Evolutionary conservation across 192 early-diverging fungal genomes (phyloP).

Genomic region (Backusella macrospora): DNA sequence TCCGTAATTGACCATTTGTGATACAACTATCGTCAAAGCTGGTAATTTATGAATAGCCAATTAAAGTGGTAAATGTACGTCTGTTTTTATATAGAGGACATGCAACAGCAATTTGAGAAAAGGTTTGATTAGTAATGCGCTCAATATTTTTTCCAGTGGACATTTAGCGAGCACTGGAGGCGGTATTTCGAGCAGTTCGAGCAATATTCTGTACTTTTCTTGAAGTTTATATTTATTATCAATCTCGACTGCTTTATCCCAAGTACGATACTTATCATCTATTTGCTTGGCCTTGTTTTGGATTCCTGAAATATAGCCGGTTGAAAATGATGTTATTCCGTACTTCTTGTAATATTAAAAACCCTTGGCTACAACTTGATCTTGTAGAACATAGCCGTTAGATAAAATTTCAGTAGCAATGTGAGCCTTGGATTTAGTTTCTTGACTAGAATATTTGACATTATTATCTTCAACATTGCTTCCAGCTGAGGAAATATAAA

Average conservation of each 20-base stretch:
- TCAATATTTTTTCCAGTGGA: slow-evolving; percentile 54
- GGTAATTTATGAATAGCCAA: background rate
- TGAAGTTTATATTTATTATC: slow-evolving; percentile 59
- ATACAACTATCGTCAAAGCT: background rate
- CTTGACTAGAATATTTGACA: slow-evolving; percentile 17
- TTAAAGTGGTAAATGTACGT: background rate
- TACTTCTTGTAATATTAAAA: slow-evolving; percentile 69
- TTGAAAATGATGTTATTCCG: slow-evolving; percentile 48
- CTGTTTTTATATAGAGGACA: no score
- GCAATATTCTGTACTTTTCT: slow-evolving; percentile 53
- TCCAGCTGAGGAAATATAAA: slow-evolving; percentile 40
- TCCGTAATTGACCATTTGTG: background rate
- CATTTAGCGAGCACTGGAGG: slow-evolving; percentile 47
- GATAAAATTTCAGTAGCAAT: slow-evolving; percentile 72
- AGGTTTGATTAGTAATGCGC: slow-evolving; percentile 46
- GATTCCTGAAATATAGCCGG: slow-evolving; percentile 33
- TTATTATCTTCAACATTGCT: background rate
- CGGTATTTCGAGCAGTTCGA: slow-evolving; percentile 46
- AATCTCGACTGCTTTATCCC: slow-evolving; percentile 51
- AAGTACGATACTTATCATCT: slow-evolving; percentile 58
- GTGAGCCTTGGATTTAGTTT: slow-evolving; percentile 49
- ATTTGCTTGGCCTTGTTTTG: slow-evolving; percentile 42
- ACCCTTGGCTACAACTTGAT: slow-evolving; percentile 66
- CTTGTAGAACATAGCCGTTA: slow-evolving; percentile 67
- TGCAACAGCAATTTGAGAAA: slow-evolving; percentile 51